These are phyloP conservation scores for Flaveria linearis DNA, from an alignment of 129 eudicot species.

Conservation along the genomic window DNA sequence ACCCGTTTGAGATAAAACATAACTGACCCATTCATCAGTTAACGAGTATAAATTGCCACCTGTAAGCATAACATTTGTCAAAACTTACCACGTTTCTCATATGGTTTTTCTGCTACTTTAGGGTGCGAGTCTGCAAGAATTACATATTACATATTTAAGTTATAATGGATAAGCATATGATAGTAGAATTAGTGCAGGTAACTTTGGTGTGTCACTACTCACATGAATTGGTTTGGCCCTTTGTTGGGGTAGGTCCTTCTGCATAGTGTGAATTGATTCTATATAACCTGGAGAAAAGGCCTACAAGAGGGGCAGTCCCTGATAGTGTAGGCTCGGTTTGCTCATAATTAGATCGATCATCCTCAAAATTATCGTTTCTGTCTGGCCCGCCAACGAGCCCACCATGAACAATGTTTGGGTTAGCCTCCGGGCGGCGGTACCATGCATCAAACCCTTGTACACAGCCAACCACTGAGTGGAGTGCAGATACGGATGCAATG, in stretches of 20 bases:
- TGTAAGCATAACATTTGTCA: slow-evolving; percentile 1
- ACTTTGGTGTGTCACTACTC: slow-evolving; percentile 27
- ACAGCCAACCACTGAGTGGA: slow-evolving; percentile 63
- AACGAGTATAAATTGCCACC: slow-evolving; percentile 7
- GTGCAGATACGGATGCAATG: slow-evolving; percentile 48
- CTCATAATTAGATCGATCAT: slow-evolving; percentile 76
- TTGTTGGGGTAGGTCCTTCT: slow-evolving; percentile 37
- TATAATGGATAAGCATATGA: background rate
- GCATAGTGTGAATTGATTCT: slow-evolving; percentile 41
- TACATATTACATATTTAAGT: slow-evolving; percentile 3
- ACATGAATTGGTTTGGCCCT: slow-evolving; percentile 36
- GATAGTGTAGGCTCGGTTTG: slow-evolving; percentile 84
- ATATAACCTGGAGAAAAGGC: slow-evolving; percentile 71
- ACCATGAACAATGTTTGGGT: slow-evolving; percentile 76
- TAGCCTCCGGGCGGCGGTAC: slow-evolving; percentile 59
- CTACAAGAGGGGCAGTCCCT: slow-evolving; percentile 89
- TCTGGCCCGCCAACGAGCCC: slow-evolving; percentile 92
- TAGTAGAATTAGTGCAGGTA: slow-evolving; percentile 10
- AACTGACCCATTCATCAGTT: slow-evolving; percentile 4
- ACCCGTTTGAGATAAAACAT: slow-evolving; percentile 9
- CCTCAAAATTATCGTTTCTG: slow-evolving; percentile 59
- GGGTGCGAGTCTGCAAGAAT: slow-evolving; percentile 39
- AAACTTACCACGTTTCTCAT: slow-evolving; percentile 43
- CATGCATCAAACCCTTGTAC: slow-evolving; percentile 80
- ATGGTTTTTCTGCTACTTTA: slow-evolving; percentile 23